Evolutionary conservation across 192 early-diverging fungal species (phyloP).

Genomic region (Podila clonocystis): DNA sequence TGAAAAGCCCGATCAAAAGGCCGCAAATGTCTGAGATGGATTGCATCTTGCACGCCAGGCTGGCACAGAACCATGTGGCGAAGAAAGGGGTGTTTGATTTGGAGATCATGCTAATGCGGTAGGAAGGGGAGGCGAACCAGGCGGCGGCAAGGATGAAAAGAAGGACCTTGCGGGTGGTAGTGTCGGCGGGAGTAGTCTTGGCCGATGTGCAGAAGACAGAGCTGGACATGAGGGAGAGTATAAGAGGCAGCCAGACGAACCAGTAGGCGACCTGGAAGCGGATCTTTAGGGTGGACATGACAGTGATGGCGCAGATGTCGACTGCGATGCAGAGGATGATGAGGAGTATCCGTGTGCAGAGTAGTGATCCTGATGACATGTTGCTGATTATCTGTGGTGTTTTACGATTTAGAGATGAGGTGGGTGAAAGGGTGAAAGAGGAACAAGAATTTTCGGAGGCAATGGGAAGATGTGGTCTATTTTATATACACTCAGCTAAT

Average conservation of each 20-base stretch:
- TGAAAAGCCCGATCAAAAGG: background rate
- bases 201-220: background rate
- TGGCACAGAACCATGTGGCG: slow-evolving; percentile 1
- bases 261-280: too few species aligned
- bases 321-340: too few species aligned
- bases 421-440: too few species aligned
- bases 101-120: slow-evolving; percentile 4
- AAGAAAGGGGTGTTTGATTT: background rate
- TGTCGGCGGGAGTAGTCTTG: background rate
- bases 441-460: too few species aligned
- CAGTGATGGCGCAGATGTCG: too few species aligned
- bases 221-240: slow-evolving; percentile 17
- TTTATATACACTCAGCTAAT: too few species aligned
- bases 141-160: slow-evolving; percentile 5
- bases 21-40: slow-evolving; percentile 2
- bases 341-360: too few species aligned
- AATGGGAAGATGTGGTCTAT: too few species aligned
- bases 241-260: background rate
- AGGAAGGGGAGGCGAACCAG: slow-evolving; percentile 13
- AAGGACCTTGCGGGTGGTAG: background rate
- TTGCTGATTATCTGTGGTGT: too few species aligned
- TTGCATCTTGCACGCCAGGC: background rate
- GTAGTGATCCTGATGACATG: too few species aligned
- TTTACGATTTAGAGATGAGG: too few species aligned
- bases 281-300: too few species aligned